These are phyloP conservation scores for Tylopilus sp. DNA, from an alignment of 768 basidiomycete genomes.

Conservation along the genomic window DNA sequence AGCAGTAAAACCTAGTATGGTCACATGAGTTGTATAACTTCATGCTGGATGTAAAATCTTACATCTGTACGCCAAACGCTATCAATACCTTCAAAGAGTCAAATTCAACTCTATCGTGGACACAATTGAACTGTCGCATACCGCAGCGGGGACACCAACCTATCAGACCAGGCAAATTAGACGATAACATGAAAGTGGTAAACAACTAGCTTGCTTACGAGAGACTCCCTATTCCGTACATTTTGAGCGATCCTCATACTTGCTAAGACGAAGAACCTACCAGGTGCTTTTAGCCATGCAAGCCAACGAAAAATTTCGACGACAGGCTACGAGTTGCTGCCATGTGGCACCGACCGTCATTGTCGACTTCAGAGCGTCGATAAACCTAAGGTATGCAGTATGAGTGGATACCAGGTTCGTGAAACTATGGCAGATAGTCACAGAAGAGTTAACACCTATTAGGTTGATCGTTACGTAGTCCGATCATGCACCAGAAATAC, in stretches of 20 bases:
- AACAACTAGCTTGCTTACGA: background rate
- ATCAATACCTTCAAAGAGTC: background rate
- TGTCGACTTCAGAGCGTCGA: background rate
- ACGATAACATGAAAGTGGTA: background rate
- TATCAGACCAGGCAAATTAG: background rate
- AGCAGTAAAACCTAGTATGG: conserved; percentile 3
- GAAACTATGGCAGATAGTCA: background rate
- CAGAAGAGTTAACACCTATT: conserved; percentile 2
- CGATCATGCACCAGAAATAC: too few species aligned
- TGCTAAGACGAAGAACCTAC: background rate
- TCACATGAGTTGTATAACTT: background rate
- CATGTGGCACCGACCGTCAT: background rate
- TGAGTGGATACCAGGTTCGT: background rate
- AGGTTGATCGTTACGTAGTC: background rate
- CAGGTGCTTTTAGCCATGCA: background rate
- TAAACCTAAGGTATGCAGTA: background rate
- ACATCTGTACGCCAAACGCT: conserved; percentile 2
- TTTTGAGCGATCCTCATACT: background rate
- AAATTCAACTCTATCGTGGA: too few species aligned
- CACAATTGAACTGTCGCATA: background rate
- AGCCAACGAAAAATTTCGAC: background rate
- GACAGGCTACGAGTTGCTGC: conserved; percentile 4
- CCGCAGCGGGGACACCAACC: background rate
- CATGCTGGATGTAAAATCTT: background rate
- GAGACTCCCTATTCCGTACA: background rate